Conservation (phyloP, 2,329 filamentous ascomycete species). For the Rhinocladiella mackenziei region DNA sequence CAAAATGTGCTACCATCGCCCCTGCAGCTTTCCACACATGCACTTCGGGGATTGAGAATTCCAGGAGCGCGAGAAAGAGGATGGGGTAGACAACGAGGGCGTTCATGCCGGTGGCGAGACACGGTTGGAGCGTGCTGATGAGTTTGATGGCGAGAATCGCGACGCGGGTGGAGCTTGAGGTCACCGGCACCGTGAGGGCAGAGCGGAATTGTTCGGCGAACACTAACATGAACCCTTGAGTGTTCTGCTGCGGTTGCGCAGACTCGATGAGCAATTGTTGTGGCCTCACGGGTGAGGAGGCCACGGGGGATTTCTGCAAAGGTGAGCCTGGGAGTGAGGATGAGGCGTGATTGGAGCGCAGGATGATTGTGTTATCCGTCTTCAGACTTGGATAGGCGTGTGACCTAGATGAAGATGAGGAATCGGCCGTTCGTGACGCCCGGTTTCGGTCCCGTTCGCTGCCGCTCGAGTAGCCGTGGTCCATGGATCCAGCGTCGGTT, state of each 20-base stretch:
- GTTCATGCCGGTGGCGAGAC: slow-evolving; percentile 24
- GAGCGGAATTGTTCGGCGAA: background rate
- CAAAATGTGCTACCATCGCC: slow-evolving; percentile 17
- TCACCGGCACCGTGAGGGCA: slow-evolving; percentile 9
- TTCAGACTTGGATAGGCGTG: slow-evolving; percentile 3
- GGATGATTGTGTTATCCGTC: slow-evolving; percentile 12
- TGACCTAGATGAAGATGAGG: background rate
- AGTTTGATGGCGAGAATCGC: slow-evolving; percentile 25
- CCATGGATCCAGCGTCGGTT: slow-evolving; percentile 1
- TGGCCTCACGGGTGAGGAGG: slow-evolving; percentile 13
- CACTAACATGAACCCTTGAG: too few species aligned
- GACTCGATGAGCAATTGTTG: slow-evolving; percentile 18
- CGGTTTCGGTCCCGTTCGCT: slow-evolving; percentile 12
- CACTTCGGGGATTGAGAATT: slow-evolving; percentile 21
- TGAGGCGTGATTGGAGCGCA: slow-evolving; percentile 11
- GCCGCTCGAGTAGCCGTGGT: slow-evolving; percentile 7
- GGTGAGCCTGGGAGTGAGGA: slow-evolving; percentile 9
- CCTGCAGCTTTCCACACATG: slow-evolving; percentile 22
- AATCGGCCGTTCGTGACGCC: background rate
- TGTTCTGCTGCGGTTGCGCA: too few species aligned
- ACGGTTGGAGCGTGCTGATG: slow-evolving; percentile 26
- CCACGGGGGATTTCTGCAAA: slow-evolving; percentile 7
- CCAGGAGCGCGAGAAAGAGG: slow-evolving; percentile 22
- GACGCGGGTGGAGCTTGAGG: slow-evolving; percentile 13
- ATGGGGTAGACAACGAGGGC: slow-evolving; percentile 25